A percentile compares a stretch with the other conserved stretches of the same genome.
Conservation (phyloP, 1,284 basidiomycete species). For the Tilletia indica region DNA sequence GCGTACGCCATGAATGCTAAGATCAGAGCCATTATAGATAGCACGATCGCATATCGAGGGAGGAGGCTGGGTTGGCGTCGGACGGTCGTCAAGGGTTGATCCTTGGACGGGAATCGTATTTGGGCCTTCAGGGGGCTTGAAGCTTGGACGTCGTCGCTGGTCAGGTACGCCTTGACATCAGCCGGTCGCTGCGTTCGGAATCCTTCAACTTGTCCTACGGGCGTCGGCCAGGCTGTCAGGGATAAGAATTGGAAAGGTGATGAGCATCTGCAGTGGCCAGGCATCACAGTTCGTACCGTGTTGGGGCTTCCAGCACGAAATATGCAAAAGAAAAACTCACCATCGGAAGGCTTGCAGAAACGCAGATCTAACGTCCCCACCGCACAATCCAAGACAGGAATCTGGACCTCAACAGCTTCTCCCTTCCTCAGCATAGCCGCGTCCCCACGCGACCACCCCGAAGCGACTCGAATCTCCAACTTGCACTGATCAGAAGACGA, state of each 20-base stretch:
- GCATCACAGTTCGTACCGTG: too few relatives aligned
- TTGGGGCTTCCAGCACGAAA: neutral
- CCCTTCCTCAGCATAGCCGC: neutral
- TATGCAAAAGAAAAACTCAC: neutral
- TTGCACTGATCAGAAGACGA: neutral
- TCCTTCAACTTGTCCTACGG: neutral
- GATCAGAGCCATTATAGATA: neutral
- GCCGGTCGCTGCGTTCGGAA: constrained; percentile 9
- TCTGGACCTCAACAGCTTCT: neutral
- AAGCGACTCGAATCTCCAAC: constrained; percentile 1
- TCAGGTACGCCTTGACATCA: constrained; percentile 13
- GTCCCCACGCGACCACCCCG: neutral
- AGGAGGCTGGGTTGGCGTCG: neutral
- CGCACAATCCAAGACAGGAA: constrained; percentile 11
- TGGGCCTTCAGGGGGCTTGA: neutral
- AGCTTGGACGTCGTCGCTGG: constrained; percentile 3
- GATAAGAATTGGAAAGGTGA: neutral
- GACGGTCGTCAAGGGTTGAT: neutral
- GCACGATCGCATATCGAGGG: neutral
- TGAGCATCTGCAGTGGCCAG: too few relatives aligned
- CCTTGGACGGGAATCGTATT: neutral
- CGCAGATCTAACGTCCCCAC: neutral
- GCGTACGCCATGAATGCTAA: neutral
- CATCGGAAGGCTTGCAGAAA: constrained; percentile 12
- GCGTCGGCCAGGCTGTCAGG: neutral